Conservation (phyloP, 176 grass and related monocot genomes). For the Ananas comosus region DNA sequence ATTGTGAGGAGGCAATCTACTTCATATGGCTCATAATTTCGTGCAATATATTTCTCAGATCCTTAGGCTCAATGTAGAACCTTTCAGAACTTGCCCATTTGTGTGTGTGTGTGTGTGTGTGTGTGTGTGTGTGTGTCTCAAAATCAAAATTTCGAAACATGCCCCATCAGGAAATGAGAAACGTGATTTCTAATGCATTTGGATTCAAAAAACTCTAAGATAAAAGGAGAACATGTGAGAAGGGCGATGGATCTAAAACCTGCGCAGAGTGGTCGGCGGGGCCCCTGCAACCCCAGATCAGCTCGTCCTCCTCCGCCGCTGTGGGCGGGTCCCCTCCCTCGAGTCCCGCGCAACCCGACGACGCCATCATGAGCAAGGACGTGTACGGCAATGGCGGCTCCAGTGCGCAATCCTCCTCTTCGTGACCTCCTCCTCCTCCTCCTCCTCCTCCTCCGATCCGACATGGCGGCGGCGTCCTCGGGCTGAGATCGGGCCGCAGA, state of each 20-base stretch:
- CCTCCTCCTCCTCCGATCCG: conserved; percentile 14
- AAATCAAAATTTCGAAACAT: too few relatives aligned
- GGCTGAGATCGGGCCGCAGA: neutral
- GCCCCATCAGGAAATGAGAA: too few relatives aligned
- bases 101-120: too few relatives aligned
- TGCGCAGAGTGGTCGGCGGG: conserved; percentile 40
- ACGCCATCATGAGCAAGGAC: conserved; percentile 44
- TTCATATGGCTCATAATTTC: too few relatives aligned
- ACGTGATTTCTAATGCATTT: too few relatives aligned
- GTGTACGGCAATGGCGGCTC: conserved; percentile 41
- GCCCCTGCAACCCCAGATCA: conserved; percentile 39
- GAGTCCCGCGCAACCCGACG: conserved; percentile 31
- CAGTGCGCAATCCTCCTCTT: neutral
- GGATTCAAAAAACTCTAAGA: too few relatives aligned
- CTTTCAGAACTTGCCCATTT: too few relatives aligned
- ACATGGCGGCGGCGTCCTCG: neutral
- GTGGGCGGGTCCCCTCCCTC: conserved; percentile 10
- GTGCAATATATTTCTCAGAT: too few relatives aligned
- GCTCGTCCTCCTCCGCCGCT: conserved; percentile 25
- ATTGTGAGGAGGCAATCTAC: too few relatives aligned
- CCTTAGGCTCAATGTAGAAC: too few relatives aligned
- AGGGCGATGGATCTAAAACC: conserved; percentile 19
- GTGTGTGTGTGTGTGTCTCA: too few relatives aligned
- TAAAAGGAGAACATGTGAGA: neutral
- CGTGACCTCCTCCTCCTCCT: neutral